Evolutionary conservation across 2,329 filamentous ascomycete species (phyloP).

Genomic region (Trichocomaceae sp.): DNA sequence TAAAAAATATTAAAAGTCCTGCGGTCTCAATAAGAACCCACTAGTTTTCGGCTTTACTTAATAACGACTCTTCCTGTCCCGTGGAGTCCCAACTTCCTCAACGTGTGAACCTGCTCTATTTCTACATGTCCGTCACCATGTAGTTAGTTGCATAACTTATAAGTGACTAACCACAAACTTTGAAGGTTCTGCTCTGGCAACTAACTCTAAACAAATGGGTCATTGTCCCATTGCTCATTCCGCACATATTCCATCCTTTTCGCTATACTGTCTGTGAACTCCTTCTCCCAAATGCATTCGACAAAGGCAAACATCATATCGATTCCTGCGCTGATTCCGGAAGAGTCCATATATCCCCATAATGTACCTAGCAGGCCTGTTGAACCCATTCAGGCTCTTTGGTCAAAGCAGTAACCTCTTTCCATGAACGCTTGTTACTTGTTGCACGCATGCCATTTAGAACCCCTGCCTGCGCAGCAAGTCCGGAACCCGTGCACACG

Average conservation of each 20-base stretch:
- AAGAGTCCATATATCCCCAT: constrained; percentile 62
- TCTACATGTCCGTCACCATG: too few relatives aligned
- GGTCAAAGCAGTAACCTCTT: constrained; percentile 42
- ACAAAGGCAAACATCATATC: constrained; percentile 57
- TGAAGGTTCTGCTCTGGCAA: too few relatives aligned
- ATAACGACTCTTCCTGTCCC: too few relatives aligned
- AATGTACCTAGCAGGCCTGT: constrained; percentile 57
- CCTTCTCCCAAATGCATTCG: constrained; percentile 47
- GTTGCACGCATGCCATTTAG: constrained; percentile 57
- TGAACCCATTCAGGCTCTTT: constrained; percentile 54
- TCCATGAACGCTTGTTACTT: constrained; percentile 58
- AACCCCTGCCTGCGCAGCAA: constrained; percentile 54
- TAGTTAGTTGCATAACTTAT: too few relatives aligned
- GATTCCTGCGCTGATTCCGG: constrained; percentile 58
- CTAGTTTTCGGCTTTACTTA: too few relatives aligned
- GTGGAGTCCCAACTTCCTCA: too few relatives aligned
- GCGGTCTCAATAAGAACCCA: too few relatives aligned
- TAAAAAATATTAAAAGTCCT: too few relatives aligned
- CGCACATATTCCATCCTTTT: constrained; percentile 54
- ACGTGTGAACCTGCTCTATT: too few relatives aligned
- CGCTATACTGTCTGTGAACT: constrained; percentile 44
- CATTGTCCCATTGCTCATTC: constrained; percentile 43
- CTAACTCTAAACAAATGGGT: constrained; percentile 48
- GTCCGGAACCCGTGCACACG: constrained; percentile 58
- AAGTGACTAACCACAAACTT: too few relatives aligned